Evolutionary conservation across 805 yeast species (phyloP), one percentile per base, ranked within the genome.

Genomic region (Candida nitratophila): DNA sequence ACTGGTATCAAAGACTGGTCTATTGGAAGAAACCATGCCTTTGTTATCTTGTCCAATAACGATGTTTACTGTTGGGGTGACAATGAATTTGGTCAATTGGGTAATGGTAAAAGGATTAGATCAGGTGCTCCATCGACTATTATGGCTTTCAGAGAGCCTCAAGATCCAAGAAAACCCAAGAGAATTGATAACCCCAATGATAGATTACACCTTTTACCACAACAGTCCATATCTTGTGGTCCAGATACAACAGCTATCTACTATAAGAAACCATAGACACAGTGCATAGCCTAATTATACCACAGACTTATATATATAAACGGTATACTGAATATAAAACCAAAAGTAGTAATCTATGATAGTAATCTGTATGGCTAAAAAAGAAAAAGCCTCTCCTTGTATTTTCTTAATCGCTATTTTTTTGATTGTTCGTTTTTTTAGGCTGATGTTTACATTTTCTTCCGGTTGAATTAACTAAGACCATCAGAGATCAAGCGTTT

Each of bases 61-160:
- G 88, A 83, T 55, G 83, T 88, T 19, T 59, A 83, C 33, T 74
- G 68, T 5, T 88, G 96, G 88, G 99, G 99, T 21, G 83, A 79
- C 37, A 91, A 90, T 61, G 84, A 80, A 55, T 69, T 51, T 52
- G 95, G 91, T 21, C 96, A 91, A 64, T 70, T 86, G 37, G 96
- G 95, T 12, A 86, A 81, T 55, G 95, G 96, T 26, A 84, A 83
- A 55, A 69, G 74, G 36, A 73, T 74, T 47, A 83, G 83, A 57
- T 60, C 71, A 17, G 68, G 80, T 26, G 66, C 65, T 47, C 91
- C 93, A 0, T 43, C 61, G 1, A 58, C 65, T 9, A 57, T 81
- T 27, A 87, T 88, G 6, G 66, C 71, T 17, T 57, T 83, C 17
- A 51, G 82, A 17, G 86, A 82, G 56, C 87, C 89, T 15, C 20